Evolutionary conservation across 257 asterid species (phyloP), one percentile per base, ranked within the genome.

Genomic region (Nyctanthes arbortristis): DNA sequence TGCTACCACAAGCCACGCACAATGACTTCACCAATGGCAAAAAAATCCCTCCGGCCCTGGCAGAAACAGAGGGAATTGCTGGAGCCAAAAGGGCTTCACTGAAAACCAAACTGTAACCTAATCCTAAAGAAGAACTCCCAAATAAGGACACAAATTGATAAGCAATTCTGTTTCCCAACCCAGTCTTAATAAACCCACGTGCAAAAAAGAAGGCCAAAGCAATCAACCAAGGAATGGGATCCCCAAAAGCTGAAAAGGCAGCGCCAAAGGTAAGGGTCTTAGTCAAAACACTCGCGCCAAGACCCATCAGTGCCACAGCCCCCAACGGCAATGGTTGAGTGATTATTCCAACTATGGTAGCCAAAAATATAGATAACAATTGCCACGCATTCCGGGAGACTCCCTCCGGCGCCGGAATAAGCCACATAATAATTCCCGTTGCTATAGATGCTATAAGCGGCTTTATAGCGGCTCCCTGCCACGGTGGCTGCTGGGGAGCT

Each of bases 21-120:
- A 93, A 87, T 1, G 97, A 90, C 66, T 93, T 90, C 67, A 93
- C 98, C 69, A 93, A 63, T 3, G 98, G 98, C 81, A 93, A 59
- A 70, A 93, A 93, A 32, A 93, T 93, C 61, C 98, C 98, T 28
- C 98, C 98, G 0, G 98, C 98, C 27, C 97, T 80, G 0, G 98
- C 98, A 0, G 98, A 93, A 39, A 93, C 98, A 0, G 97, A 90
- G 4, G 98, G 98, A 32, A 93, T 90, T 0, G 98, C 98, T 4
- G 97, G 98, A 5, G 97, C 98, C 63, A 93, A 80, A n/a, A 93
- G 84, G 12, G 98, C 98, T 70, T 93, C 97, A 13, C 98, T 90
- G 67, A 93, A 88, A 45, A 93, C 98, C 66, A 93, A 84, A 80
- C 97, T 90, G 72, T 93, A 93, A 3, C 98, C 98, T 24, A 93